Conservation (phyloP, 345 rosid genomes). For the Pugionium cornutum region DNA sequence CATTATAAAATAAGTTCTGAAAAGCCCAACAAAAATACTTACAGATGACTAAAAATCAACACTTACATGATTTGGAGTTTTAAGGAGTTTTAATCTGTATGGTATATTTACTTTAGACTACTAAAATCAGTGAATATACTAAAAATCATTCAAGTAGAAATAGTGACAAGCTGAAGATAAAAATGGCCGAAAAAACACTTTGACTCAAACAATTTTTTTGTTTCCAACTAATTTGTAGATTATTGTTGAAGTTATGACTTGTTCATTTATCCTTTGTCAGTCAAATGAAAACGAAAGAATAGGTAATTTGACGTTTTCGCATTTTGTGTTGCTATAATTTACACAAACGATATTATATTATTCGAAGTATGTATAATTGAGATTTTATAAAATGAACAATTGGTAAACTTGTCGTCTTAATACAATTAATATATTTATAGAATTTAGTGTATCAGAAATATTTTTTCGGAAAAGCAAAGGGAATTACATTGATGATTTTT, state of each 20-base stretch:
- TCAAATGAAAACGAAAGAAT: not conserved
- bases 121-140: no score
- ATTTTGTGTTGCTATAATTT: not conserved
- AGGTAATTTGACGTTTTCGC: not conserved
- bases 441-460: no score
- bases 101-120: not conserved
- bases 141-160: not conserved
- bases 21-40: slow-evolving; percentile 15
- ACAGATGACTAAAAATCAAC: no score
- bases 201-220: not conserved
- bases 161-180: slow-evolving; percentile 4
- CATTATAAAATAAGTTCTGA: not conserved
- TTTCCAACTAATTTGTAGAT: not conserved
- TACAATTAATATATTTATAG: no score
- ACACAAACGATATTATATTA: not conserved
- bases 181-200: not conserved
- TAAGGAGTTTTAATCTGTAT: not conserved
- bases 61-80: not conserved
- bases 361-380: no score
- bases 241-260: not conserved
- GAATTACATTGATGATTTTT: not conserved
- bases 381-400: no score
- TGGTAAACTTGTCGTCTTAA: no score
- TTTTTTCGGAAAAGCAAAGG: not conserved
- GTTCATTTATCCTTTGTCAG: not conserved